phyloP scores from a whole-genome alignment of 345 rosid genomes.

The Cardiospermum halicacabum region DNA sequence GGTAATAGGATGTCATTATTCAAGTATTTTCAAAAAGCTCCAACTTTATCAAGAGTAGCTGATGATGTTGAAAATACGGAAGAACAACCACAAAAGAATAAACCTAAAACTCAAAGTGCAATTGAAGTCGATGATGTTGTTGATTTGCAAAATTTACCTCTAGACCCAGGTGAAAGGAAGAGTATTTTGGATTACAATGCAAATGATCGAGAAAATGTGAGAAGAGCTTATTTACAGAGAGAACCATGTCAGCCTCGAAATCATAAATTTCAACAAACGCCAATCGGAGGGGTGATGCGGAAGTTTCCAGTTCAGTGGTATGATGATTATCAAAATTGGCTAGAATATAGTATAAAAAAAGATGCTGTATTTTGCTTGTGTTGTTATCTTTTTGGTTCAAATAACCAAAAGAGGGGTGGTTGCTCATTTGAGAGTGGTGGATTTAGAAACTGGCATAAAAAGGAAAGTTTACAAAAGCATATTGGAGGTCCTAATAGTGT shows the following conservation, averaged over 20 bases:
- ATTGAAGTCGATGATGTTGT: no score
- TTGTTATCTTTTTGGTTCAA: not conserved
- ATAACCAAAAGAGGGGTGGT: not conserved
- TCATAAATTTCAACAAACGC: conserved; percentile 3
- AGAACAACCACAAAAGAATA: no score
- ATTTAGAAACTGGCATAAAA: not conserved
- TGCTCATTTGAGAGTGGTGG: not conserved
- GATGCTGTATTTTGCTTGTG: not conserved
- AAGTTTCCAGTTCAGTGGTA: not conserved
- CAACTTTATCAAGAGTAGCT: no score
- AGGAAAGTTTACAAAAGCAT: not conserved
- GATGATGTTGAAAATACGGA: no score
- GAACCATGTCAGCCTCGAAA: not conserved
- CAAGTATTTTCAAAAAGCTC: no score
- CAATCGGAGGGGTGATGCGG: not conserved
- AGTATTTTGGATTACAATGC: not conserved
- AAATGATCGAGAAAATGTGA: not conserved
- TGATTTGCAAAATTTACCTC: no score
- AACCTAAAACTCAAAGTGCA: no score
- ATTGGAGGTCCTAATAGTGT: not conserved
- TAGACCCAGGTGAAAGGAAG: not conserved
- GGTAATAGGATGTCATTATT: no score
- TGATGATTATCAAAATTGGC: not conserved
- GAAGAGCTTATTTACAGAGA: not conserved
- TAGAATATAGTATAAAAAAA: not conserved